These are phyloP conservation scores for Wickerhamomyces ciferrii DNA, from an alignment of 805 yeast genomes.

Conservation along the genomic window DNA sequence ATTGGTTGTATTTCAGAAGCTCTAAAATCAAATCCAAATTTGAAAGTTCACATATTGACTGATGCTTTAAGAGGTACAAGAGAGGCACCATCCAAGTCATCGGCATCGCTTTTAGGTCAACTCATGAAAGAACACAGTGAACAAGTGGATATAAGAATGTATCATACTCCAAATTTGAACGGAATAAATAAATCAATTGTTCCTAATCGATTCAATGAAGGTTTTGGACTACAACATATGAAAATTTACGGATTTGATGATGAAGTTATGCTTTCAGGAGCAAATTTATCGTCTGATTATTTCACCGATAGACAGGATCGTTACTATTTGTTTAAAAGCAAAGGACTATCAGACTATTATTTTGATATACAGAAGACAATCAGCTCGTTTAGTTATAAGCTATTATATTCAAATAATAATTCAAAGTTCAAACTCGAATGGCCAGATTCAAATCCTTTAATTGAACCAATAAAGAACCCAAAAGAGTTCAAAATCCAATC, in stretches of 20 bases:
- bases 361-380: constrained; percentile 64
- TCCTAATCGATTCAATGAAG: constrained; percentile 87
- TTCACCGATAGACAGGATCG: constrained; percentile 94
- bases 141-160: constrained; percentile 76
- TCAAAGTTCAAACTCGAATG: constrained; percentile 58
- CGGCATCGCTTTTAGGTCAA: constrained; percentile 69
- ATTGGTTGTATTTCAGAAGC: constrained; percentile 59
- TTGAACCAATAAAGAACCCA: constrained; percentile 59
- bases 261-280: constrained; percentile 84
- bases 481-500: constrained; percentile 51
- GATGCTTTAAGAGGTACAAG: constrained; percentile 93
- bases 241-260: constrained; percentile 93
- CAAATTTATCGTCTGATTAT: constrained; percentile 86
- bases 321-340: constrained; percentile 66
- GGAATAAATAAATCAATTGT: constrained; percentile 61
- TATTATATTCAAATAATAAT: constrained; percentile 38
- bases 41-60: constrained; percentile 68
- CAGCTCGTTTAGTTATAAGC: constrained; percentile 63
- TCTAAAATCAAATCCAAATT: constrained; percentile 47
- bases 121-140: constrained; percentile 60
- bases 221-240: constrained; percentile 94
- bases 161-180: constrained; percentile 80
- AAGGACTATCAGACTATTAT: constrained; percentile 64
- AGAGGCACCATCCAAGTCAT: constrained; percentile 75
- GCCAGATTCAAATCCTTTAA: constrained; percentile 64